Conservation (phyloP, 2,329 filamentous ascomycete genomes). For the Ophiostoma ulmi region DNA sequence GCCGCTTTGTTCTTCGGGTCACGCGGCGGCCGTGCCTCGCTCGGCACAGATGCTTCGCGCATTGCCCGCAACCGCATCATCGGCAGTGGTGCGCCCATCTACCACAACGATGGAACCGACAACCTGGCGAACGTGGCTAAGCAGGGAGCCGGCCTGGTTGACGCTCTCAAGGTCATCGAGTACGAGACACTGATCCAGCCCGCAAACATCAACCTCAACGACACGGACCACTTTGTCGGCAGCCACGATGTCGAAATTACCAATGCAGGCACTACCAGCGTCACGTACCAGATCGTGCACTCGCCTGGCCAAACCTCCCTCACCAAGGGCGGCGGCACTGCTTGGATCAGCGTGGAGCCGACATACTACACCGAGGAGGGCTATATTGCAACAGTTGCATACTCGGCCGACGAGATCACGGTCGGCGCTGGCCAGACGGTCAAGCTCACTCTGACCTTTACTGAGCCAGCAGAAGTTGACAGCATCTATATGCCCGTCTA, state of each 20-base stretch:
- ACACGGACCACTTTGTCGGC: constrained; percentile 24
- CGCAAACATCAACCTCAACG: constrained; percentile 24
- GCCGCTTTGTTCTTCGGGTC: constrained; percentile 17
- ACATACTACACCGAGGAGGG: not conserved
- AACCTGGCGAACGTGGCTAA: constrained; percentile 17
- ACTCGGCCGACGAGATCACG: constrained; percentile 12
- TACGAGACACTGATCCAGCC: constrained; percentile 19
- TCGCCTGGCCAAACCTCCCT: not conserved
- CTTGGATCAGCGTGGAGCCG: not conserved
- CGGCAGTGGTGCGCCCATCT: constrained; percentile 3
- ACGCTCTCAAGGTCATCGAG: constrained; percentile 24
- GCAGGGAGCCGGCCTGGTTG: constrained; percentile 25
- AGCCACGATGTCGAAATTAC: constrained; percentile 18
- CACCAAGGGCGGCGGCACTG: not conserved
- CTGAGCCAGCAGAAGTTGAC: constrained; percentile 23
- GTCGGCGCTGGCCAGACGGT: not conserved
- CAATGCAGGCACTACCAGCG: constrained; percentile 14
- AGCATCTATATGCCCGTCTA: constrained; percentile 33
- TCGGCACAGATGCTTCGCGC: not conserved
- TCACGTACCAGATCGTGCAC: constrained; percentile 22
- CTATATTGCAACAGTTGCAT: not conserved
- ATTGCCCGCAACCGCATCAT: constrained; percentile 17
- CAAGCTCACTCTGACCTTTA: not conserved
- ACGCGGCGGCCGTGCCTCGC: not conserved
- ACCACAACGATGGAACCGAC: constrained; percentile 14